phyloP scores from a whole-genome alignment of 192 early-diverging fungal genomes.

The Coemansia sp. region DNA sequence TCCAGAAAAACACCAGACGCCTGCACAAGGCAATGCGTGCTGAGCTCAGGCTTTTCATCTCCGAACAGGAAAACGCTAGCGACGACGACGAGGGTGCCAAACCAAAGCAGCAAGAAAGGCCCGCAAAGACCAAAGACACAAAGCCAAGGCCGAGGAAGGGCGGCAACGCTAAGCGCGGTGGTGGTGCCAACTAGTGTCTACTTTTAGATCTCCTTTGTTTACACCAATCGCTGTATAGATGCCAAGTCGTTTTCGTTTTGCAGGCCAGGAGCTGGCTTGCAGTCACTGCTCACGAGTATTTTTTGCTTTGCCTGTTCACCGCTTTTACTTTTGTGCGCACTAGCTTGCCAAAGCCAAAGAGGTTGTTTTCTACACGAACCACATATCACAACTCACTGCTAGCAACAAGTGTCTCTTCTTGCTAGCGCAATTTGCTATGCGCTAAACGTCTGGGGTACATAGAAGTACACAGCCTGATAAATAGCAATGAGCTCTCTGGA shows the following conservation, averaged over 20 bases:
- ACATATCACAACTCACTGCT: background rate
- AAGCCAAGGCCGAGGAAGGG: background rate
- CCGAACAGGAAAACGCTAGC: constrained; percentile 22
- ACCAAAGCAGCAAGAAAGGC: constrained; percentile 1
- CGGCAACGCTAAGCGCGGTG: background rate
- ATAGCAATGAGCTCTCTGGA: background rate
- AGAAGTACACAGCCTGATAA: background rate
- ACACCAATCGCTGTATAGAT: background rate
- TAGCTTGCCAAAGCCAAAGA: background rate
- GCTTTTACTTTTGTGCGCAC: background rate
- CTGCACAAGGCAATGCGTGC: constrained; percentile 23
- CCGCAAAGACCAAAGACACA: background rate
- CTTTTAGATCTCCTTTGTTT: background rate
- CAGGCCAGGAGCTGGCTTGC: background rate
- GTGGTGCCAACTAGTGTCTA: constrained; percentile 4
- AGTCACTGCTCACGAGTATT: background rate
- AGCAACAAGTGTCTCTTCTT: background rate
- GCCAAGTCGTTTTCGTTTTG: background rate
- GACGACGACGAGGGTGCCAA: background rate
- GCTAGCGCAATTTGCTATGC: background rate
- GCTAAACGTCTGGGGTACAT: no score
- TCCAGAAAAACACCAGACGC: constrained; percentile 2
- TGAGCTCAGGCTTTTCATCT: constrained; percentile 34
- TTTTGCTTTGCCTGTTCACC: background rate
- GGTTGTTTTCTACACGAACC: background rate